Evolutionary conservation across 2,329 filamentous ascomycete genomes (phyloP).

Genomic region (Ophiostoma piceae): DNA sequence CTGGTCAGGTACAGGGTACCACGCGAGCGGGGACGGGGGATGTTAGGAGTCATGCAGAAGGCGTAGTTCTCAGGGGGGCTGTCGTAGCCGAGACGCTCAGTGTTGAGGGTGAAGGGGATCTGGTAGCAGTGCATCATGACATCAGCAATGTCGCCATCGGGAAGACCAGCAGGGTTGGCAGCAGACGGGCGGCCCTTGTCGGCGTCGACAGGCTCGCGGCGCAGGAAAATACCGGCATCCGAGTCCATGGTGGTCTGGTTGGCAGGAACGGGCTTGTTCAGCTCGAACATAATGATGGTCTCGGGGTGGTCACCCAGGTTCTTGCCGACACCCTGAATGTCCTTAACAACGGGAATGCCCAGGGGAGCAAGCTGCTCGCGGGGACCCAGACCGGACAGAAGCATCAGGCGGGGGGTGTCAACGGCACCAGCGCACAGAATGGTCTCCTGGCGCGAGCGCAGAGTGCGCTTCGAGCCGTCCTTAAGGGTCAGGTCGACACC

Average conservation of each 20-base stretch:
- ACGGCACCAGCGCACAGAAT: slow-evolving; percentile 75
- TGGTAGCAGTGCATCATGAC: slow-evolving; percentile 98
- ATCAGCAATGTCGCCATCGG: slow-evolving; percentile 72
- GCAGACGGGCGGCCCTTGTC: slow-evolving; percentile 50
- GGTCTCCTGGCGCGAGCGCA: slow-evolving; percentile 67
- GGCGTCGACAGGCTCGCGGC: slow-evolving; percentile 67
- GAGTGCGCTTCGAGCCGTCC: slow-evolving; percentile 47
- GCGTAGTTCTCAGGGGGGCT: slow-evolving; percentile 56
- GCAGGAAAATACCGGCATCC: slow-evolving; percentile 82
- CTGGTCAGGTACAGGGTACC: slow-evolving; percentile 40
- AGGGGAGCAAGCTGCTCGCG: slow-evolving; percentile 49
- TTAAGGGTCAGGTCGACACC: slow-evolving; percentile 61
- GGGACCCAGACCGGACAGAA: slow-evolving; percentile 54
- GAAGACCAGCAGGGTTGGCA: slow-evolving; percentile 45
- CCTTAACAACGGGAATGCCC: slow-evolving; percentile 50
- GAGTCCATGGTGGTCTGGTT: slow-evolving; percentile 90
- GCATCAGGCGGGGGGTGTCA: slow-evolving; percentile 67
- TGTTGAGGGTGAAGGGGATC: slow-evolving; percentile 88
- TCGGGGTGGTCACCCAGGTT: slow-evolving; percentile 59
- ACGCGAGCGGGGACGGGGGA: slow-evolving; percentile 72
- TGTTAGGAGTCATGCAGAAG: slow-evolving; percentile 92
- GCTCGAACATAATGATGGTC: slow-evolving; percentile 64
- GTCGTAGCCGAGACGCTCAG: slow-evolving; percentile 67
- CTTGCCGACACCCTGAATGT: slow-evolving; percentile 56
- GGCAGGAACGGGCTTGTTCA: slow-evolving; percentile 67